Conservation (phyloP, 345 rosid species). For the Corymbia maculata region DNA sequence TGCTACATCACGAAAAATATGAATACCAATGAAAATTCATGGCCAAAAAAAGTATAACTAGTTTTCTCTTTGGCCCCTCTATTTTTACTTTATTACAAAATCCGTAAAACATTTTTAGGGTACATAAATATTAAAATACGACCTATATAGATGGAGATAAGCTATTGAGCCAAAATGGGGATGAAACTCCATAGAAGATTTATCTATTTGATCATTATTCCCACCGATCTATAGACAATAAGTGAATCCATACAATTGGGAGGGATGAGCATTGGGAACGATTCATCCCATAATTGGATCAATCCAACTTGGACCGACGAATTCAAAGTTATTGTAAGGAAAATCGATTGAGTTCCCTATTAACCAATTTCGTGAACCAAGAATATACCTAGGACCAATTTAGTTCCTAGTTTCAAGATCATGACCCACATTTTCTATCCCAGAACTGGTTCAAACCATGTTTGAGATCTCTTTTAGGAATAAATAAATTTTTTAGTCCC, state of each 20-base stretch:
- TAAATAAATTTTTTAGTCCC: background rate
- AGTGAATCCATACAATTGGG: background rate
- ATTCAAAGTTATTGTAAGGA: background rate
- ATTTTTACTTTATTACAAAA: background rate
- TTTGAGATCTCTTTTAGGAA: background rate
- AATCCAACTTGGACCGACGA: background rate
- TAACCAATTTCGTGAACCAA: background rate
- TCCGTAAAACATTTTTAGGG: background rate
- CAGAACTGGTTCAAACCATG: background rate
- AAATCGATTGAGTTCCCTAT: background rate
- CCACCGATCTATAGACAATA: background rate
- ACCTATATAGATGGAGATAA: background rate
- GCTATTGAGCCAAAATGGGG: background rate
- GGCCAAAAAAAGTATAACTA: background rate
- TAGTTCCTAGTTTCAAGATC: background rate
- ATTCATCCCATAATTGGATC: rapidly evolving
- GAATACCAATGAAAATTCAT: background rate
- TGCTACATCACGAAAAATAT: background rate
- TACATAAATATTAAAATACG: background rate
- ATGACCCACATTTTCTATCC: background rate
- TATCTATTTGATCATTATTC: background rate
- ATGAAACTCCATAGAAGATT: background rate
- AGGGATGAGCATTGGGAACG: background rate
- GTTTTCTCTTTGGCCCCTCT: background rate
- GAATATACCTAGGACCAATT: background rate